phyloP scores from a whole-genome alignment of 1,284 basidiomycete genomes.

The Apiotrichum domesticum region DNA sequence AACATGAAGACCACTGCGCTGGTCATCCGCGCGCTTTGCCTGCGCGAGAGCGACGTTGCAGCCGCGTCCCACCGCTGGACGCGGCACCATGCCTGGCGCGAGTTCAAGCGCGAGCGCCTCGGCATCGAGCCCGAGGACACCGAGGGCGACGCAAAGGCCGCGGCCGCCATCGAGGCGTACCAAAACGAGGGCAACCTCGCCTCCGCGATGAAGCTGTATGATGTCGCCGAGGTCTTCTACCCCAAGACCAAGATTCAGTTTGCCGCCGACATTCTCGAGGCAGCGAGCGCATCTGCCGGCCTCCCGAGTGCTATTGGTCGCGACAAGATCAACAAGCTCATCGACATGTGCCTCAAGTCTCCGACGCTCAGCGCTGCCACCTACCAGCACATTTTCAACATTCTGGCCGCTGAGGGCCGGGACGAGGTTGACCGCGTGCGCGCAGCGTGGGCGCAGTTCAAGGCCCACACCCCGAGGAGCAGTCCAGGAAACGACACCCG shows the following conservation, averaged over 20 bases:
- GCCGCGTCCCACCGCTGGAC: conserved; percentile 46
- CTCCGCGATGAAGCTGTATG: conserved; percentile 56
- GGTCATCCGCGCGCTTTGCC: conserved; percentile 63
- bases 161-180: conserved; percentile 25
- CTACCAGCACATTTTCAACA: background rate
- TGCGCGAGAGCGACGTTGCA: conserved; percentile 66
- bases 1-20: conserved; percentile 62
- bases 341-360: background rate
- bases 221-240: conserved; percentile 40
- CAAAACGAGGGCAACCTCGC: conserved; percentile 61
- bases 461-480: background rate
- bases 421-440: background rate
- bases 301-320: background rate
- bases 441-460: background rate
- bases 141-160: background rate
- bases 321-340: background rate
- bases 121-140: background rate
- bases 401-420: conserved; percentile 4
- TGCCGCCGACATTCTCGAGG: conserved; percentile 2
- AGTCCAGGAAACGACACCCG: background rate
- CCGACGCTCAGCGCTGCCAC: background rate
- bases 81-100: background rate
- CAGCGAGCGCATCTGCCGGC: conserved; percentile 3
- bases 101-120: conserved; percentile 6
- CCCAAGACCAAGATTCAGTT: conserved; percentile 15